Evolutionary conservation across 2,329 filamentous ascomycete genomes (phyloP), one percentile per base, ranked within the genome.

Genomic region (Pezizomycotina sp.): DNA sequence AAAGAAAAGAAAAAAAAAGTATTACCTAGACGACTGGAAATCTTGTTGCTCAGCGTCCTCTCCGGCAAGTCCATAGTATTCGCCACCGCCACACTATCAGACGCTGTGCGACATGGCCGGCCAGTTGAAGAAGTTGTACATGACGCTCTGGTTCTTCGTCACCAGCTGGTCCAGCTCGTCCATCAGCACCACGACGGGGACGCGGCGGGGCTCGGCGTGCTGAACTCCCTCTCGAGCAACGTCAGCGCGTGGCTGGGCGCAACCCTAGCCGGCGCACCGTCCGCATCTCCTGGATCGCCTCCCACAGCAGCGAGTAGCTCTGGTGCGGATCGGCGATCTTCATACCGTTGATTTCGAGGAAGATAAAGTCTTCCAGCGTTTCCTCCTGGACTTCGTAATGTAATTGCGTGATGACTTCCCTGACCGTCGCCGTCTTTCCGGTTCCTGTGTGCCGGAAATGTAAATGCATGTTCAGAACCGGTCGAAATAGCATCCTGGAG

Each of bases 91-190:
- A 98, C 5, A 98, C 91, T 56, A 98, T 93, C 27, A 98, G 66
- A 31, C 84, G 35, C 82, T 92, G 58, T 98, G 84, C 31, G 80
- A 71, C 35, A 95, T 64, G 7, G 81, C 79, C 3, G 89, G 89
- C 89, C 89, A 98, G 54, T 98, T 98, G 68, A 98, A 98, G 58
- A 98, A 98, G 58, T 98, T 98, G 62, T 98, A 98, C 89, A 98
- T 98, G 59, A 98, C 89, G n/a, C 81, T 86, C 57, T 98, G 91
- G 52, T 92, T 95, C 54, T 86, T 89, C 8, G 89, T 98, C 4
- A 98, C 91, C 5, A 98, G 69, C 59, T 98, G 89, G 55, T 98
- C 89, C 30, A 98, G 67, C 59, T 98, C 89, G 53, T 98, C 89
- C 89, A 98, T 98, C 32, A 98, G 62, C 2, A 98, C 89, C 9